phyloP scores from a whole-genome alignment of 129 eudicot species.

The Escallonia herrerae region DNA sequence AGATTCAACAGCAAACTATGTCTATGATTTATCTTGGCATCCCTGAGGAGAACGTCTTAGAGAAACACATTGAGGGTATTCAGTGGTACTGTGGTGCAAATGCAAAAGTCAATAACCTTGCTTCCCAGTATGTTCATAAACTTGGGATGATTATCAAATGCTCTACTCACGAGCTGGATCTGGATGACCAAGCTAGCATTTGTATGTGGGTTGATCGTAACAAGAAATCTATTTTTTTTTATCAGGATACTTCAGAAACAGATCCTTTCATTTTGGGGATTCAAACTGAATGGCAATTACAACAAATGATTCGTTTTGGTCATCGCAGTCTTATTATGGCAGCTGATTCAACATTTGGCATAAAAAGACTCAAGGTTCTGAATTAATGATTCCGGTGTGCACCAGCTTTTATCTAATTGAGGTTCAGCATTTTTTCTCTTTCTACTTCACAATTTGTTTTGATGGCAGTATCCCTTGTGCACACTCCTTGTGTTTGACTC shows the following conservation, averaged over 20 bases:
- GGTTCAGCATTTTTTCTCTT: too few species aligned
- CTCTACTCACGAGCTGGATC: slow-evolving; percentile 90
- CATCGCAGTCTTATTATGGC: slow-evolving; percentile 77
- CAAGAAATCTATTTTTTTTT: slow-evolving; percentile 68
- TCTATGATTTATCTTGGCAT: slow-evolving; percentile 97
- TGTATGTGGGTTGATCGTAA: slow-evolving; percentile 81
- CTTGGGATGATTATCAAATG: slow-evolving; percentile 88
- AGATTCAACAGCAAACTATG: slow-evolving; percentile 96
- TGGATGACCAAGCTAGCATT: slow-evolving; percentile 92
- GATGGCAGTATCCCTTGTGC: slow-evolving; percentile 88
- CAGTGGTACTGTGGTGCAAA: slow-evolving; percentile 82
- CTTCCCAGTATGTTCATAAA: slow-evolving; percentile 93
- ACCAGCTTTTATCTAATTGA: background rate
- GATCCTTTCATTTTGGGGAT: slow-evolving; percentile 85
- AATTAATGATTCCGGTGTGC: background rate
- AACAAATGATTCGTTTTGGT: slow-evolving; percentile 94
- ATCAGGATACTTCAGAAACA: slow-evolving; percentile 63
- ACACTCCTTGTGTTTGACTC: slow-evolving; percentile 93
- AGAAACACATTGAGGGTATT: slow-evolving; percentile 91
- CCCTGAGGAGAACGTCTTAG: slow-evolving; percentile 84
- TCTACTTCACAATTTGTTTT: slow-evolving; percentile 13
- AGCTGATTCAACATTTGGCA: slow-evolving; percentile 89
- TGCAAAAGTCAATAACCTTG: slow-evolving; percentile 50
- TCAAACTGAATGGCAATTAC: slow-evolving; percentile 98
- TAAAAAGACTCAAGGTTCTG: slow-evolving; percentile 73